phyloP scores from a whole-genome alignment of 495 filamentous ascomycete genomes.

The Aspergillus panamensis region DNA sequence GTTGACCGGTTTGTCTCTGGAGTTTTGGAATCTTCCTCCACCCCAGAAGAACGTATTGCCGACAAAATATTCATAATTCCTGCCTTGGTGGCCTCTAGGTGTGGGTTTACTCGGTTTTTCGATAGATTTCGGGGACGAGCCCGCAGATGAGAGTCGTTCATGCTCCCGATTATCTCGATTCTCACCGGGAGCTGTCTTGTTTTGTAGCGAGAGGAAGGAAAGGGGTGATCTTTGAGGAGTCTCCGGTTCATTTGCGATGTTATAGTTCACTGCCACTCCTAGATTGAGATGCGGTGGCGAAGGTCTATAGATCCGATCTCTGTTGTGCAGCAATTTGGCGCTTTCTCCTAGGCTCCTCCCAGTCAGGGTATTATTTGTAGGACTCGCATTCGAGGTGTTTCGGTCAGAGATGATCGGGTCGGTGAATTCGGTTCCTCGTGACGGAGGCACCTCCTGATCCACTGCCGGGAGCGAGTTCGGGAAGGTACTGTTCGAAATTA shows the following conservation, averaged over 20 bases:
- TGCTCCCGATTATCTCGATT: slow-evolving; percentile 56
- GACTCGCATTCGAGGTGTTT: slow-evolving; percentile 70
- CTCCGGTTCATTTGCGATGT: slow-evolving; percentile 44
- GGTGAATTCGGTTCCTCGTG: slow-evolving; percentile 75
- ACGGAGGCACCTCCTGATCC: slow-evolving; percentile 62
- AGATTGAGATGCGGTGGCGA: slow-evolving; percentile 57
- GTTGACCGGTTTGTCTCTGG: slow-evolving; percentile 85
- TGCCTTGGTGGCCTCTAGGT: slow-evolving; percentile 45
- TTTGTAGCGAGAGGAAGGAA: slow-evolving; percentile 63
- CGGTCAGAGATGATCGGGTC: slow-evolving; percentile 60
- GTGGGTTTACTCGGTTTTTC: slow-evolving; percentile 26
- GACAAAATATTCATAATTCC: slow-evolving; percentile 86
- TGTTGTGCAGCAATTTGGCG: slow-evolving; percentile 64
- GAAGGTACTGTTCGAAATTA: slow-evolving; percentile 46
- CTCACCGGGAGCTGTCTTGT: slow-evolving; percentile 42
- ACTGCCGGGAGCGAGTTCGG: slow-evolving; percentile 39
- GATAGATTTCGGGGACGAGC: slow-evolving; percentile 61
- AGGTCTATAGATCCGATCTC: slow-evolving; percentile 43
- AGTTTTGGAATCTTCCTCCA: slow-evolving; percentile 82
- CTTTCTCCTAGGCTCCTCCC: slow-evolving; percentile 68
- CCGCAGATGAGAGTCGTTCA: slow-evolving; percentile 71
- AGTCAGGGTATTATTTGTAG: slow-evolving; percentile 58
- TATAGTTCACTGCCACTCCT: slow-evolving; percentile 52
- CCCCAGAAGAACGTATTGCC: slow-evolving; percentile 90
- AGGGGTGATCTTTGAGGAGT: slow-evolving; percentile 63